Evolutionary conservation across 1,139 yeast species (phyloP), one percentile per base, ranked within the genome.

Genomic region (Geotrichum candidum): DNA sequence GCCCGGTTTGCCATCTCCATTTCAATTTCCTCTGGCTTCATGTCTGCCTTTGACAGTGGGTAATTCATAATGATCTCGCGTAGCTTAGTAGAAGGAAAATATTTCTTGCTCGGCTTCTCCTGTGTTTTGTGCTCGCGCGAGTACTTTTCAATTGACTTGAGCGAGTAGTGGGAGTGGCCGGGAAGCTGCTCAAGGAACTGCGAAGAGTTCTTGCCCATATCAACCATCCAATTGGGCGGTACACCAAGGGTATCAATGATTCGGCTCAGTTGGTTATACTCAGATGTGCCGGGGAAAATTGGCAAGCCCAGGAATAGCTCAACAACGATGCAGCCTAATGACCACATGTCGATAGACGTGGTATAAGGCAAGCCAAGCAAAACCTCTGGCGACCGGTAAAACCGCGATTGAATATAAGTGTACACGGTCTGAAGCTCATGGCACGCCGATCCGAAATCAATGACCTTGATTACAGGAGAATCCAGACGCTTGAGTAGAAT

Each of bases 281-380:
- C 98, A 0, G 97, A 89, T 4, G 92, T 83, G 1, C 98, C 99
- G 0, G 99, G 98, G 70, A 94, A 91, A 69, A 94, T 80, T 0
- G 99, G 99, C 62, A 92, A 79, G 0, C 99, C 99, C 60, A 94
- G 76, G 69, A 90, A 92, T 61, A 94, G 77, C 73, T 94, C 99
- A 0, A 96, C 97, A 38, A 92, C 87, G 59, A 94, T 92, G 77
- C 99, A 94, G 1, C 99, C 99, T 56, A 94, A 78, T 1, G 97
- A 91, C 99, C 99, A 94, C 92, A 92, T 90, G 74, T 94, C 99
- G 62, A 94, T 94, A 10, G 96, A 85, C 29, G 96, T 86, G 0
- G 96, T 88, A 64, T 78, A 77, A 5, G 97, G 96, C 56, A 94
- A 78, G 0, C 99, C 98, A 41, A 94, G 76, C 3, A 94, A 84